Conservation (phyloP, 225 moss, liverwort and hornwort species). For the Asterella californica region DNA sequence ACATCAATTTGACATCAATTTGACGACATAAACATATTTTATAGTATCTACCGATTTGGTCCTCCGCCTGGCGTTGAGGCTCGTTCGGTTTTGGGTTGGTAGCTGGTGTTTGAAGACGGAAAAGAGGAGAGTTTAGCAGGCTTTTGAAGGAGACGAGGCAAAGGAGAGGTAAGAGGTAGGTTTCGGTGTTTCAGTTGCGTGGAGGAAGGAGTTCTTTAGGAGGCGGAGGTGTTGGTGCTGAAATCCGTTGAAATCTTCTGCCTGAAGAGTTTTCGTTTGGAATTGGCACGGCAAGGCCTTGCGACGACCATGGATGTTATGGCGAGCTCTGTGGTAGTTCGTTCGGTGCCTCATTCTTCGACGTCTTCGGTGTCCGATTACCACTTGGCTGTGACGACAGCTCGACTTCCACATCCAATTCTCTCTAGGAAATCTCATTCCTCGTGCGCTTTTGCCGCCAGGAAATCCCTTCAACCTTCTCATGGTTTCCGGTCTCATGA, state of each 20-base stretch:
- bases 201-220: slow-evolving; percentile 8
- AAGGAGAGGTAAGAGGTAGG: background rate
- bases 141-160: background rate
- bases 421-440: slow-evolving; percentile 49
- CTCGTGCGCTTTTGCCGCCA: slow-evolving; percentile 33
- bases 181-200: background rate
- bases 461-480: slow-evolving; percentile 11
- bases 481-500: slow-evolving; percentile 49
- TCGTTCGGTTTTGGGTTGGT: background rate
- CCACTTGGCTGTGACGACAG: slow-evolving; percentile 32
- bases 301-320: slow-evolving; percentile 70
- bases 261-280: background rate
- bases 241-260: background rate
- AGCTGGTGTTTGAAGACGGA: background rate
- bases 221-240: background rate
- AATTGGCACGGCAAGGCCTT: background rate
- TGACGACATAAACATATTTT: background rate
- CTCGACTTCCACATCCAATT: slow-evolving; percentile 58
- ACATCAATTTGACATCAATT: slow-evolving; percentile 10
- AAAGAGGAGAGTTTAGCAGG: background rate
- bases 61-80: background rate
- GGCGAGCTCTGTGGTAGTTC: slow-evolving; percentile 68
- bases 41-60: background rate
- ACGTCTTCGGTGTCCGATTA: slow-evolving; percentile 48
- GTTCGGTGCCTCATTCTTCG: slow-evolving; percentile 49